These are phyloP conservation scores for Rubia peregrina DNA, from an alignment of 305 asterid species.

Conservation along the genomic window DNA sequence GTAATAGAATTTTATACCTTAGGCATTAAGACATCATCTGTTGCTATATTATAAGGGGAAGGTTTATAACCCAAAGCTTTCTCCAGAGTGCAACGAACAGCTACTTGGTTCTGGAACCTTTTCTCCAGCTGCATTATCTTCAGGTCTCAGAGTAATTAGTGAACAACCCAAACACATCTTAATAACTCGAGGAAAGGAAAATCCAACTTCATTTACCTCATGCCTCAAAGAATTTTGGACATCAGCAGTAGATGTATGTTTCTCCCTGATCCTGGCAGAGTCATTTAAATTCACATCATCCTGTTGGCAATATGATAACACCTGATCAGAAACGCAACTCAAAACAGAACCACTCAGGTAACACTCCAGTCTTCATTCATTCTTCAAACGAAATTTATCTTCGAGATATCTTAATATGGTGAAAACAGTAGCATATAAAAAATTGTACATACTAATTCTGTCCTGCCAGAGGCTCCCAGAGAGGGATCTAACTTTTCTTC, in stretches of 20 bases:
- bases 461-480: conserved; percentile 31
- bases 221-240: conserved; percentile 64
- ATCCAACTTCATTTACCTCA: conserved; percentile 49
- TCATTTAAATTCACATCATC: conserved; percentile 31
- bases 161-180: conserved; percentile 5
- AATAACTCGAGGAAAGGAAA: neutral
- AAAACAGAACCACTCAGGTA: too few species aligned
- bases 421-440: conserved; percentile 9
- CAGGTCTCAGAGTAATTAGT: conserved; percentile 7
- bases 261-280: conserved; percentile 34
- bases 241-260: conserved; percentile 44
- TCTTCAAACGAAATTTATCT: neutral
- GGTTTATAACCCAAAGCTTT: conserved; percentile 70
- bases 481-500: conserved; percentile 37
- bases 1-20: conserved; percentile 38
- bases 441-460: conserved; percentile 47
- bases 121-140: conserved; percentile 82
- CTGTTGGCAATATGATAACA: conserved; percentile 26
- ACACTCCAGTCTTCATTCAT: neutral
- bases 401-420: conserved; percentile 4
- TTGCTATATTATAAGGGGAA: conserved; percentile 32
- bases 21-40: conserved; percentile 50
- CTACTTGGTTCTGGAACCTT: conserved; percentile 75
- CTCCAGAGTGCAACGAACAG: conserved; percentile 81
- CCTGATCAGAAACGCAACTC: neutral